Conservation (phyloP, 225 moss, liverwort and hornwort genomes). For the Physcomitrellopsis africana region DNA sequence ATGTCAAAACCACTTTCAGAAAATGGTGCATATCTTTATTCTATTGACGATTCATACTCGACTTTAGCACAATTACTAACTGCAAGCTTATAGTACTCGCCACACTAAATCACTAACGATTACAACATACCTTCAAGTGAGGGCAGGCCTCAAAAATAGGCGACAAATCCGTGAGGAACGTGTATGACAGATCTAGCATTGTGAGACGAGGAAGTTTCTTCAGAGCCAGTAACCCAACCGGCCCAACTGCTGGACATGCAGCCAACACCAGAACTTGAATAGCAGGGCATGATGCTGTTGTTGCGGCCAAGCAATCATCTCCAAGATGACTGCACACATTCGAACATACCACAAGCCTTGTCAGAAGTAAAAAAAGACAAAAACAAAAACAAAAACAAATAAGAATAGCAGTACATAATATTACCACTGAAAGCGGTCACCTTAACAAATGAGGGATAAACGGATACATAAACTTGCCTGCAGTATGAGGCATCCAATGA, state of each 20-base stretch:
- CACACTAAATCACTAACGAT: not conserved
- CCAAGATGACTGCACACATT: slow-evolving; percentile 53
- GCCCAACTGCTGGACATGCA: slow-evolving; percentile 68
- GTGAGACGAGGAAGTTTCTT: slow-evolving; percentile 63
- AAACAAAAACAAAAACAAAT: not conserved
- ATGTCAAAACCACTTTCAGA: not conserved
- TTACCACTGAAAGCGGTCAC: not conserved
- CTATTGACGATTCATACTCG: too few relatives aligned
- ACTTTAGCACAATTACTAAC: not conserved
- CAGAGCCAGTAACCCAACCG: slow-evolving; percentile 60
- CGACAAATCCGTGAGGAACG: slow-evolving; percentile 71
- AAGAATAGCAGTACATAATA: not conserved
- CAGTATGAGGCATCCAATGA: slow-evolving; percentile 80
- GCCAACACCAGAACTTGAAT: slow-evolving; percentile 69
- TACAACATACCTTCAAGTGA: slow-evolving; percentile 51
- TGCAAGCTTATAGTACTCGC: not conserved
- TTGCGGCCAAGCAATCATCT: slow-evolving; percentile 69
- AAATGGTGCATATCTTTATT: not conserved
- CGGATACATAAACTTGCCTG: slow-evolving; percentile 38
- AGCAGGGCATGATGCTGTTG: slow-evolving; percentile 62
- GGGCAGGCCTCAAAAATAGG: slow-evolving; percentile 78
- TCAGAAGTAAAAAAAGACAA: not conserved
- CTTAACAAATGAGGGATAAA: not conserved
- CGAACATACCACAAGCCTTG: not conserved
- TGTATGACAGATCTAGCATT: slow-evolving; percentile 71